Conservation (phyloP, 495 filamentous ascomycete genomes). For the Neurospora sp. region DNA sequence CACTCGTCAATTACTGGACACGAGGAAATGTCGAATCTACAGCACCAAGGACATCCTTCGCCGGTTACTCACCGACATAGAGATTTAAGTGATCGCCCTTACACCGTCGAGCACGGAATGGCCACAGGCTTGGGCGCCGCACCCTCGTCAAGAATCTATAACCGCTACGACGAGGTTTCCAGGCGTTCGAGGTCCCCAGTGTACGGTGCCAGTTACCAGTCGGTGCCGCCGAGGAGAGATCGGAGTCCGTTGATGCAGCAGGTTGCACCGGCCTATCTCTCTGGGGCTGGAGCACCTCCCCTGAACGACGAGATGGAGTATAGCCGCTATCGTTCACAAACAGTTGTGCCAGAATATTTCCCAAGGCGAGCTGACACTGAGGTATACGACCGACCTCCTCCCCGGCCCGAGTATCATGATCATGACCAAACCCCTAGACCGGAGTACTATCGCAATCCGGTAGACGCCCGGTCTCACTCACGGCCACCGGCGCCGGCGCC, state of each 20-base stretch:
- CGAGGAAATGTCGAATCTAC: background rate
- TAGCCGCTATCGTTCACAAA: background rate
- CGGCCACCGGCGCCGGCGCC: constrained; percentile 2
- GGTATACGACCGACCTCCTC: constrained; percentile 9
- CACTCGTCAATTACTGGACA: background rate
- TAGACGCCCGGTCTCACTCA: constrained; percentile 18
- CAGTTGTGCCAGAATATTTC: constrained; percentile 1
- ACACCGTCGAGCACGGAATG: background rate
- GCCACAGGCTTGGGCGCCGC: background rate
- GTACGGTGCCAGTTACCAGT: constrained; percentile 3
- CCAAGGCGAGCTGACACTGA: constrained; percentile 4
- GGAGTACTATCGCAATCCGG: constrained; percentile 26
- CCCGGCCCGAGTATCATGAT: constrained; percentile 6
- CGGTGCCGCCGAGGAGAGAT: background rate
- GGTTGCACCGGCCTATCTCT: constrained; percentile 1
- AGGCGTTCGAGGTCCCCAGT: background rate
- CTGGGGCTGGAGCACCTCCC: background rate
- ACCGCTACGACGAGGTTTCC: background rate
- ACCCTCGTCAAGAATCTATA: constrained; percentile 2
- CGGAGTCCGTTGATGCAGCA: background rate
- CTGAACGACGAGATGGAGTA: background rate
- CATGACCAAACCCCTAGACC: constrained; percentile 12
- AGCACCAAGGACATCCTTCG: background rate
- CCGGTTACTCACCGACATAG: background rate
- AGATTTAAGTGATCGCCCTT: background rate